Evolutionary conservation across 345 rosid genomes (phyloP).

Genomic region (Salix suchowensis): DNA sequence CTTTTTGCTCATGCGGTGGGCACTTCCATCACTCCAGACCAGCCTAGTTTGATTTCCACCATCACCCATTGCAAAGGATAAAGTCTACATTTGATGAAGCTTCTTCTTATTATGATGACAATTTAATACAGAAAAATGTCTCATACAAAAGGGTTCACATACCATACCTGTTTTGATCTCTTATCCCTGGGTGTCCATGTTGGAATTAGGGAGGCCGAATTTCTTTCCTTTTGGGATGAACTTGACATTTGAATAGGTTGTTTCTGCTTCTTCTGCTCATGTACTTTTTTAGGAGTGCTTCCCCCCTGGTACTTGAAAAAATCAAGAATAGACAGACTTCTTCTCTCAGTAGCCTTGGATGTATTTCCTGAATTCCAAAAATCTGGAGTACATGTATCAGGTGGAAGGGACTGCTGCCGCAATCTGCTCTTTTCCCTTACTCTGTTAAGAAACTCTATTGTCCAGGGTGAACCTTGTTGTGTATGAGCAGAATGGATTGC

Average conservation of each 20-base stretch:
- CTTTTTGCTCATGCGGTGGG: slow-evolving; percentile 27
- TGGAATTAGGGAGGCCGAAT: slow-evolving; percentile 34
- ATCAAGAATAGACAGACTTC: slow-evolving; percentile 75
- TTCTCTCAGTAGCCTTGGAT: slow-evolving; percentile 50
- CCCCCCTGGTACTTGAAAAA: slow-evolving; percentile 77
- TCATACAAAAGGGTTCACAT: neutral
- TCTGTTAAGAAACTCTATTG: slow-evolving; percentile 80
- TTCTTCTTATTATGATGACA: neutral
- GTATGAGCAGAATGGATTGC: slow-evolving; percentile 51
- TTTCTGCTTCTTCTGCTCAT: slow-evolving; percentile 57
- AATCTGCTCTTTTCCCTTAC: slow-evolving; percentile 70
- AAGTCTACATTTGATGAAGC: slow-evolving; percentile 40
- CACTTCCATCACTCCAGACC: slow-evolving; percentile 58
- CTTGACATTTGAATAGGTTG: slow-evolving; percentile 34
- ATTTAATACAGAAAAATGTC: neutral
- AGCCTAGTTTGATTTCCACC: slow-evolving; percentile 69
- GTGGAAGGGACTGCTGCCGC: slow-evolving; percentile 55
- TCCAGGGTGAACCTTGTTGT: slow-evolving; percentile 83
- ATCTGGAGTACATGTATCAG: slow-evolving; percentile 36
- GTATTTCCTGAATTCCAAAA: slow-evolving; percentile 30
- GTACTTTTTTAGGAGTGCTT: slow-evolving; percentile 32
- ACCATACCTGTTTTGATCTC: slow-evolving; percentile 65
- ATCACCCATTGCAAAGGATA: slow-evolving; percentile 49
- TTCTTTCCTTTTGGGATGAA: slow-evolving; percentile 32
- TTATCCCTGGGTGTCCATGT: slow-evolving; percentile 68